Percentiles rank a stretch among this genome's conserved stretches.
Conservation (phyloP, 352 stramenopile genomes). For the Pythium plurisporium region DNA sequence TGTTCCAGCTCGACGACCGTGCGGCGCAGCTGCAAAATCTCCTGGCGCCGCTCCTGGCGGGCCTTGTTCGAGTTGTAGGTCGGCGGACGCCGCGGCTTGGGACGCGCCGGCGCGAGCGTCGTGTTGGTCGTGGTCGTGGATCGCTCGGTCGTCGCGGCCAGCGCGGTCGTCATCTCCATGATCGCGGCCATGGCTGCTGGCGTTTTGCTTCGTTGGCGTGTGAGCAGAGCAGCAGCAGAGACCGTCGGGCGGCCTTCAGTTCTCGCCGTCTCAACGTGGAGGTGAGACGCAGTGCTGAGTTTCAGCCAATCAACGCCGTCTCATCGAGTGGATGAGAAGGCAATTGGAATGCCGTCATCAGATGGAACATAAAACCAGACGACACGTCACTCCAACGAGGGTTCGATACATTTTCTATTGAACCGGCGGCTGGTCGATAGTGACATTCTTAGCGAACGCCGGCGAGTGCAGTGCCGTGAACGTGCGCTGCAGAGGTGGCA, state of each 20-base stretch:
- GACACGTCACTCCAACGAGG: not conserved
- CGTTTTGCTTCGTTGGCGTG: not conserved
- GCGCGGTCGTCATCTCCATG: not conserved
- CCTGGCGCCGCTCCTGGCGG: slow-evolving; percentile 21
- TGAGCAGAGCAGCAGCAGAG: not conserved
- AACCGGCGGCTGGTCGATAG: not conserved
- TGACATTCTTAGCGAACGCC: not conserved
- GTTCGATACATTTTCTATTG: not conserved
- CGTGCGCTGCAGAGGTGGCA: too few relatives aligned
- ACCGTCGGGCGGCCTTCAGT: too few relatives aligned
- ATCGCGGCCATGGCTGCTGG: not conserved
- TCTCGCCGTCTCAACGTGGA: slow-evolving; percentile 7
- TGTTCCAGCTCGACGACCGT: slow-evolving; percentile 23
- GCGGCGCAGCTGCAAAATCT: slow-evolving; percentile 21
- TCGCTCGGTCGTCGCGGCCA: not conserved
- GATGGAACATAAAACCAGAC: not conserved
- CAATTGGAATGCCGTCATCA: not conserved
- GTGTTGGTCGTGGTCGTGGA: not conserved
- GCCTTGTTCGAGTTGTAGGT: slow-evolving; percentile 31
- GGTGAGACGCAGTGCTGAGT: slow-evolving; percentile 13
- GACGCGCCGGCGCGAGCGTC: not conserved
- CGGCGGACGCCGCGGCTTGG: slow-evolving; percentile 18
- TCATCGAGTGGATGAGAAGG: slow-evolving; percentile 5
- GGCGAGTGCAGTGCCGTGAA: not conserved
- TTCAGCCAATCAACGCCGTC: slow-evolving; percentile 6